Percentiles rank a stretch among this genome's conserved stretches.
Conservation (phyloP, 208 protist species). For the Crithidia sp. region DNA sequence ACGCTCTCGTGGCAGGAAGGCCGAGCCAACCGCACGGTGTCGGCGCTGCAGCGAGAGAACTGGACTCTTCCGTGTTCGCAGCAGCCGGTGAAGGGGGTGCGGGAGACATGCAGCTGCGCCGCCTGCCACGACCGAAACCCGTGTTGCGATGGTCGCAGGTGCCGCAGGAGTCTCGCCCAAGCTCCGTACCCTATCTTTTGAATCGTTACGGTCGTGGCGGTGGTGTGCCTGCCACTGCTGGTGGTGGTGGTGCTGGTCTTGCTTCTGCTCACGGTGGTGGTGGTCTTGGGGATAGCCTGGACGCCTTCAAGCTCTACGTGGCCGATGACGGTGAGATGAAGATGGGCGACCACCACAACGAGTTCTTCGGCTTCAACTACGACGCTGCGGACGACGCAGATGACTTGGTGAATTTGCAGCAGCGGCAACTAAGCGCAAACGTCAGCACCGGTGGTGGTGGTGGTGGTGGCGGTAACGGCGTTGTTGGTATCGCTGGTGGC, state of each 20-base stretch:
- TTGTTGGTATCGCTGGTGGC: neutral
- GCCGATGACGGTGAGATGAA: slow-evolving; percentile 37
- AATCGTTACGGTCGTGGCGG: slow-evolving; percentile 16
- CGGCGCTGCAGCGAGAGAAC: neutral
- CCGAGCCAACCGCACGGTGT: neutral
- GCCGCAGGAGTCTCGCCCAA: slow-evolving; percentile 6
- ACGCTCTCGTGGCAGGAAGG: neutral
- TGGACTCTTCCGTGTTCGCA: no score
- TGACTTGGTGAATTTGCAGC: slow-evolving; percentile 12
- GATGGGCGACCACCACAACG: slow-evolving; percentile 20
- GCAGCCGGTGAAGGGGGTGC: neutral
- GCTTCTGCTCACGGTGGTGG: neutral
- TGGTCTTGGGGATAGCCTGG: slow-evolving; percentile 28
- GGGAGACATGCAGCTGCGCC: neutral
- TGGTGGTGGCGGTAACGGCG: no score
- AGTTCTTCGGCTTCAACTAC: slow-evolving; percentile 36
- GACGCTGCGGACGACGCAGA: slow-evolving; percentile 22
- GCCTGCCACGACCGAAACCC: slow-evolving; percentile 13
- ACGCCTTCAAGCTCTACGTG: slow-evolving; percentile 35
- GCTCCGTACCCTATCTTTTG: slow-evolving; percentile 3
- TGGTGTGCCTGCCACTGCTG: neutral
- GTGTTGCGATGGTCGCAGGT: slow-evolving; percentile 26
- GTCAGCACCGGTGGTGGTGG: no score
- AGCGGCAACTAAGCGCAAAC: slow-evolving; percentile 7
- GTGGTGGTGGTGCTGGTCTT: neutral